Base-by-base conservation (phyloP, 495 filamentous ascomycete species). In the Echria macrotheca region DNA sequence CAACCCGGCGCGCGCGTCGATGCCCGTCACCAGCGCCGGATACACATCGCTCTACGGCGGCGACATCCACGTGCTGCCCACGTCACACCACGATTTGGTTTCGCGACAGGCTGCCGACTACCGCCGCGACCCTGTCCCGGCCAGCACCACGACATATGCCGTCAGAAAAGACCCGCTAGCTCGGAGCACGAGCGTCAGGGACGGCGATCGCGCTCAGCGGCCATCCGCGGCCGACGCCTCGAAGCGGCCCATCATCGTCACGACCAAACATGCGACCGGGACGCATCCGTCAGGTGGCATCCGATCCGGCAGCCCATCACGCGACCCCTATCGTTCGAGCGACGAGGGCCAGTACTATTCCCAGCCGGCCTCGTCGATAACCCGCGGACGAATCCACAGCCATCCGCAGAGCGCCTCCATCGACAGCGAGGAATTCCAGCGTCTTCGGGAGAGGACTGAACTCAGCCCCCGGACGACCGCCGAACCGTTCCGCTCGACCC, bases 301-400 rank as follows among this genome's bases (percentile, higher is more conserved):
- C 25, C 66, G 70, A 25, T 49, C 65, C 3, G 49, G 54, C 7
- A 78, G 74, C 47, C 75, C 77, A 22, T 54, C 67, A 43, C 67
- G 69, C 44, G 72, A 78, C 49, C 58, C 70, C 17, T 74, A 73
- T 56, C 69, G 75, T 9, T 62, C 67, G 17, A 72, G 67, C 56
- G 75, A 78, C 31, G 74, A 75, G 38, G 53, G 60, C 2, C 60
- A 70, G 14, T 78, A 74, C 60, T 75, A 74, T 50, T 52, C 73
- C 21, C 63, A 70, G 58, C 77, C 77, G 1, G 75, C 75, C 15
- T 70, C 70, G 12, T 77, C 77, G 29, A 69, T 71, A 12, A 48
- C 50, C 26, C 69, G 64, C 19, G 53, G 63, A 26, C 64, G 71
- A 49, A 53, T 36, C 52, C 52, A 44, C 49, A 14, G 21, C 24